A percentile compares a stretch with the other conserved stretches of the same genome.
phyloP scores from a whole-genome alignment of 306 rosid species.

The Mimosa pudica region DNA sequence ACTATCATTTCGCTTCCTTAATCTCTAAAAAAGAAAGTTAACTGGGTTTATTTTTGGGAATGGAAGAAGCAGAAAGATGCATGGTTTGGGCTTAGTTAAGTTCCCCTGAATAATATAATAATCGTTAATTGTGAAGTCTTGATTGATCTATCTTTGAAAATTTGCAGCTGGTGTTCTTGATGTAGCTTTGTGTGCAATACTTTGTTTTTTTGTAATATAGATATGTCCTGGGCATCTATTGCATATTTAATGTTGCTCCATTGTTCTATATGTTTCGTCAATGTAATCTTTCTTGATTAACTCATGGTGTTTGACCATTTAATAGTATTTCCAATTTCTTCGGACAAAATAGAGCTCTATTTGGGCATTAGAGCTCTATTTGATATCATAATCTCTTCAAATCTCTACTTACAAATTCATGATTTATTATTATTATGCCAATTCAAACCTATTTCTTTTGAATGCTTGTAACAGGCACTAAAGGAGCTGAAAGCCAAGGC shows the following conservation, averaged over 20 bases:
- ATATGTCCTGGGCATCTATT: too few relatives aligned
- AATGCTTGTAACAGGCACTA: conserved; percentile 59
- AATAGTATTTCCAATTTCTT: neutral
- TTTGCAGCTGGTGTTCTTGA: neutral
- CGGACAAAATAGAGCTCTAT: neutral
- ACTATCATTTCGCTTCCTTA: neutral
- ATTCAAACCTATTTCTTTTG: conserved; percentile 2
- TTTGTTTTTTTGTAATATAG: too few relatives aligned
- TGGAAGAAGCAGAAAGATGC: neutral
- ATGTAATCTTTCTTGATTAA: neutral
- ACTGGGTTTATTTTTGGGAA: too few relatives aligned
- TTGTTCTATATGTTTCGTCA: neutral
- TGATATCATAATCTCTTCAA: conserved; percentile 12
- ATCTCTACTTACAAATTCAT: neutral
- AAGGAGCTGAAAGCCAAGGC: conserved; percentile 86
- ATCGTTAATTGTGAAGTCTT: neutral
- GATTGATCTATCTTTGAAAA: neutral
- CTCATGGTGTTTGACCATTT: neutral
- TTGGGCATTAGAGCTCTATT: neutral
- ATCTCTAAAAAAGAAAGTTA: too few relatives aligned
- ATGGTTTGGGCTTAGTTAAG: neutral
- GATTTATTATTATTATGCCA: conserved; percentile 5
- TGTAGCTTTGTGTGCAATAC: neutral
- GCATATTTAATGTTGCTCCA: neutral
- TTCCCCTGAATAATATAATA: neutral